phyloP scores from a whole-genome alignment of 225 moss, liverwort and hornwort species.

The Rhytidiadelphus loreus region DNA sequence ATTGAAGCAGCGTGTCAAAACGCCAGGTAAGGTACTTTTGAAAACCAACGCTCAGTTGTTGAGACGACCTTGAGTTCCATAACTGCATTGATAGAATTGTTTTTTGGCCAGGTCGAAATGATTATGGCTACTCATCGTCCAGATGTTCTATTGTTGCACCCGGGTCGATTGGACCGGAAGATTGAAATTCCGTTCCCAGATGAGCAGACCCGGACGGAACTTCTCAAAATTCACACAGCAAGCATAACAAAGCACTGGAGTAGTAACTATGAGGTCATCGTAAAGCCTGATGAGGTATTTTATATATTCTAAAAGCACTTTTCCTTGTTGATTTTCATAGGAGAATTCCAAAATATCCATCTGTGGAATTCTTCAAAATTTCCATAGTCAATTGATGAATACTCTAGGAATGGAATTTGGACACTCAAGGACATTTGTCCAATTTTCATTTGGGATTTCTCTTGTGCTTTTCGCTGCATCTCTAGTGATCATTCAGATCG shows the following conservation, averaged over 20 bases:
- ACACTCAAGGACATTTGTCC: background rate
- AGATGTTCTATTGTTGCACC: conserved; percentile 62
- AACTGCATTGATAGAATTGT: background rate
- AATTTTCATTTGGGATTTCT: background rate
- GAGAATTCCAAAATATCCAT: background rate
- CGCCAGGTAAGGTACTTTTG: background rate
- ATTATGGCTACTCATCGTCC: conserved; percentile 66
- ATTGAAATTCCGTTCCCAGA: conserved; percentile 62
- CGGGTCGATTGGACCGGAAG: conserved; percentile 49
- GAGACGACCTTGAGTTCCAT: background rate
- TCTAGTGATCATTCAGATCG: background rate
- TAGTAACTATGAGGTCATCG: conserved; percentile 52
- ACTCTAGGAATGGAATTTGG: background rate
- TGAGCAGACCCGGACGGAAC: conserved; percentile 50
- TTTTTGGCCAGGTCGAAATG: conserved; percentile 44
- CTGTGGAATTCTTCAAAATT: background rate
- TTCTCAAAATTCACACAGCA: conserved; percentile 60
- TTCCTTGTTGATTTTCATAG: background rate
- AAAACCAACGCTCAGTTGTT: background rate
- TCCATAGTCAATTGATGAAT: background rate
- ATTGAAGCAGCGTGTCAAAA: background rate
- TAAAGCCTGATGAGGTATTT: conserved; percentile 49
- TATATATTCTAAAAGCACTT: background rate
- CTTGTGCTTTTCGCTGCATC: background rate
- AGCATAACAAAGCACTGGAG: conserved; percentile 55